Evolutionary conservation across 179 eudicot genomes (phyloP), one percentile per base, ranked within the genome.

Genomic region (Pouteria campechiana): DNA sequence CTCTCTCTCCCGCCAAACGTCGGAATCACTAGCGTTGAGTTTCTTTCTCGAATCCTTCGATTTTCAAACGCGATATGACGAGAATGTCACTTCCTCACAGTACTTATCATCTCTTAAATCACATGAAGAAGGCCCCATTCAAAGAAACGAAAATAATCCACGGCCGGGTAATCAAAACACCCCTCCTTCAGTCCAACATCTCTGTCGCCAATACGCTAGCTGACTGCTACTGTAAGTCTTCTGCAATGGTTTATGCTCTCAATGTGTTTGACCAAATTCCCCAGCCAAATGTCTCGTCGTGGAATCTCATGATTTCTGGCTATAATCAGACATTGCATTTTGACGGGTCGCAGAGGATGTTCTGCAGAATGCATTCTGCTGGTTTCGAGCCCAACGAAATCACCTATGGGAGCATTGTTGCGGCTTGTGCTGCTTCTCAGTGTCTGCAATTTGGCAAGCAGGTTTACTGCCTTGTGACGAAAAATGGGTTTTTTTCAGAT

Each of bases 261-360:
- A 58, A 62, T 33, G 11, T 86, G 78, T 83, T 86, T 44, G 96
- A 83, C 7, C 57, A 63, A 71, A 73, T 83, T 46, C 72, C 77
- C 13, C 11, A 34, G 31, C 75, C 62, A 54, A 72, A 69, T 65
- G 54, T 50, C 7, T 48, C 62, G 11, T 56, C 83, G 16, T 83
- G 89, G 96, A 86, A 83, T 63, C 48, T 79, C 25, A 37, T 79
- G 69, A 72, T 86, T 39, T 54, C 82, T 1, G 82, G 83, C 7
- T 57, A 56, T 36, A 76, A 78, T 44, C 62, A 63, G 12, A 78
- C 67, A 45, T 46, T 7, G 0, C 38, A 71, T 38, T 76, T 37
- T 56, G 43, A 41, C 2, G 73, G 63, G 35, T 66, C 89, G n/a
- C 84, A 95, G 97, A 45, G 61, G 35, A 45, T 32, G 3, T 88